Percentiles rank a stretch among this genome's conserved stretches.
Conservation (phyloP, 2,329 filamentous ascomycete genomes). For the Dactylellina leptospora region DNA sequence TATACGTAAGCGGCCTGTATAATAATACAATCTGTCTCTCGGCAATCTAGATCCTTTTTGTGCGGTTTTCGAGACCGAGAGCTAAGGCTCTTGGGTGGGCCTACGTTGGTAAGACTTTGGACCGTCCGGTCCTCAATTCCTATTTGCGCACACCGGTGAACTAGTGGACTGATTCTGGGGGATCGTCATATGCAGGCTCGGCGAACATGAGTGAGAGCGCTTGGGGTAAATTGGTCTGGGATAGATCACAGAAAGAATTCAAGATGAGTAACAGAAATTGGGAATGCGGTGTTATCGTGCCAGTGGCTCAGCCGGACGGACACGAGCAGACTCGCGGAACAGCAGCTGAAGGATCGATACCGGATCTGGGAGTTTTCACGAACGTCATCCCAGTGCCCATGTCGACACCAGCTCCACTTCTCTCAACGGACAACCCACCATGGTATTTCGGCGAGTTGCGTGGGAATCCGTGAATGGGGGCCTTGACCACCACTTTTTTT, state of each 20-base stretch:
- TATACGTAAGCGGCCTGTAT: neutral
- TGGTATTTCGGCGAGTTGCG: constrained; percentile 53
- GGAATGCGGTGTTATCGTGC: constrained; percentile 89
- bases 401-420: constrained; percentile 37
- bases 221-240: constrained; percentile 81
- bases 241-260: constrained; percentile 71
- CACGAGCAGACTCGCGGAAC: constrained; percentile 15
- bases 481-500: no score
- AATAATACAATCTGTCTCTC: neutral
- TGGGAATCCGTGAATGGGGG: constrained; percentile 39
- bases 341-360: constrained; percentile 24
- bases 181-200: no score
- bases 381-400: constrained; percentile 46
- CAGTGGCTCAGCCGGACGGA: constrained; percentile 61
- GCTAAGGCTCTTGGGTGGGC: constrained; percentile 35
- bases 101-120: constrained; percentile 47
- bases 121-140: constrained; percentile 68
- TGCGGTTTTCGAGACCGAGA: constrained; percentile 39
- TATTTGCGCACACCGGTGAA: constrained; percentile 66
- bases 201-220: constrained; percentile 93
- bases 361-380: constrained; percentile 39
- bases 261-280: constrained; percentile 90
- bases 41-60: constrained; percentile 52
- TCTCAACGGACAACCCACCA: constrained; percentile 47
- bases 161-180: no score